Evolutionary conservation across 306 rosid genomes (phyloP), one percentile per base, ranked within the genome.

Genomic region (Begonia peltatifolia): DNA sequence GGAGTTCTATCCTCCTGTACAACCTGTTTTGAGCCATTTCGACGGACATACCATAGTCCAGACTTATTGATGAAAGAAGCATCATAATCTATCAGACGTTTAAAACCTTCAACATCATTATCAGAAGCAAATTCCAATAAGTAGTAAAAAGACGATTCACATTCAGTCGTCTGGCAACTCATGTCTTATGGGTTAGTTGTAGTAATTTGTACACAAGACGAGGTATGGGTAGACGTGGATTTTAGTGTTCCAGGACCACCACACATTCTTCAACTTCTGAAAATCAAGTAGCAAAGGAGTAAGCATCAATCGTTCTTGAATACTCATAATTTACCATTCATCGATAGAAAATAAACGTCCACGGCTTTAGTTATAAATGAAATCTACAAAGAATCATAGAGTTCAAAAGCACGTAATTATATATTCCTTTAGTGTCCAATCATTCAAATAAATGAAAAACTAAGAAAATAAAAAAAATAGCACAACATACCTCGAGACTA

Each of bases 11-110:
- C 74, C 63, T 79, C 94, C 1, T 53, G 74, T 68, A 81, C 79
- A 62, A 87, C 74, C 51, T 80, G 83, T 68, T 72, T 87, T 2
- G 85, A 75, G n/a, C 94, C 92, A 59, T 55, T 81, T 43, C 53
- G 83, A 8, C 90, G 85, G 50, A 72, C 84, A 67, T 83, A 87
- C 96, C 92, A 84, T 7, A 73, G 57, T 51, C 87, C 96, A 66
- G 63, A 61, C 65, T 78, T 75, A 55, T 81, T 73, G 25, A 84
- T 55, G 7, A 65, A 69, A 35, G 75, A 66, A 60, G 68, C 43
- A 61, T 81, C 74, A 59, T 54, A 76, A 48, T 67, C 83, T 41
- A 84, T 57, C 52, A 62, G 51, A 46, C 14, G 65, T 76, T 79
- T 84, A 59, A 81, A 79, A 18, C 80, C 83, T 54, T 81, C 81